Evolutionary conservation across 768 basidiomycete species (phyloP), one percentile per base, ranked within the genome.

Genomic region (Flagelloscypha sp.): DNA sequence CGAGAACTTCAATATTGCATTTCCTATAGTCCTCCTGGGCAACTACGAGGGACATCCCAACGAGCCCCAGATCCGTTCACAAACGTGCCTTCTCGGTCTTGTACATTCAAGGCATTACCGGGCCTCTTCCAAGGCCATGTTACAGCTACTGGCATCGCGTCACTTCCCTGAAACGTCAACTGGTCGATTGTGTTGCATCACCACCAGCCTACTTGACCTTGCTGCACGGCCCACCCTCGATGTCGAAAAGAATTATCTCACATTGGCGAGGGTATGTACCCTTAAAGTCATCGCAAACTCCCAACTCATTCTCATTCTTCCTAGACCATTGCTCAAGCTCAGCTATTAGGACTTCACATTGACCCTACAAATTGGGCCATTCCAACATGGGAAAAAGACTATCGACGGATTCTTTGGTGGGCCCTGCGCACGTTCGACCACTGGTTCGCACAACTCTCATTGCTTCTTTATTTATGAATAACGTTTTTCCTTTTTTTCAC

Each of bases 341-440:
- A 49, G 28, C 43, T 49, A 9, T 24, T 49, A 12, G 48, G 48
- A 15, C 43, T 49, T 0, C 48, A 49, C 13, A 38, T 47, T 19
- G 36, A 49, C 34, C 36, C 42, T 11, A 13, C 36, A 6, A 42
- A 27, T 24, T 49, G 48, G 48, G 36, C 30, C 19, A 47, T 49
- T 20, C 48, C 48, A n/a, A 24, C 40, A 1, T 49, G 48, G 48
- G 48, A 49, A 24, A 49, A 47, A 23, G 45, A 47, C 20, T 24
- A 41, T 4, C 35, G 47, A 10, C 35, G 41, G 29, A 27, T 15
- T 16, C 33, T 48, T 20, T 48, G 45, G 45, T 49, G 48, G 48
- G 48, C 35, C 2, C 31, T 49, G 7, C 40, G 42, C 7, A 44
- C 47, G 6, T 45, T 46, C 22, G 48, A 47, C 36, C 42, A 37